Conservation (phyloP, 805 yeast genomes). For the Pichia manshurica region DNA sequence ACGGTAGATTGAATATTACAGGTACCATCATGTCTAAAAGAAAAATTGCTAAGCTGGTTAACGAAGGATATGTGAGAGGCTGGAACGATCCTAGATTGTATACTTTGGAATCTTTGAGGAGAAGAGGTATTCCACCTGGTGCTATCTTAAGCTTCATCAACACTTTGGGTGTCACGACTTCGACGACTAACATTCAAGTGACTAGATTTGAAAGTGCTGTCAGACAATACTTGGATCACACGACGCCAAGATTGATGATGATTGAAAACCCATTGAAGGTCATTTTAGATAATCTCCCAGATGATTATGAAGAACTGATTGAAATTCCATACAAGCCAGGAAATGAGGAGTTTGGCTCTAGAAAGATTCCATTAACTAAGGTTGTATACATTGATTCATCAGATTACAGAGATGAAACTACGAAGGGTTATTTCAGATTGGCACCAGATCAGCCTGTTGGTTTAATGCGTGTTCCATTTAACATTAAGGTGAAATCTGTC, state of each 20-base stretch:
- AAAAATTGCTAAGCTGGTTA: conserved; percentile 89
- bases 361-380: conserved; percentile 71
- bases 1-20: conserved; percentile 90
- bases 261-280: conserved; percentile 81
- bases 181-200: conserved; percentile 86
- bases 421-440: conserved; percentile 79
- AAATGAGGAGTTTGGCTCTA: conserved; percentile 63
- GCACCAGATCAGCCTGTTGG: conserved; percentile 96
- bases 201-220: conserved; percentile 85
- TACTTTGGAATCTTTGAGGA: conserved; percentile 87
- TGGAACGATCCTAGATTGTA: conserved; percentile 98
- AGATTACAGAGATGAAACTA: conserved; percentile 70
- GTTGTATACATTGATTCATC: conserved; percentile 77
- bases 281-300: conserved; percentile 73
- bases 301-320: conserved; percentile 62
- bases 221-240: conserved; percentile 79
- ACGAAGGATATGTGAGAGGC: conserved; percentile 74
- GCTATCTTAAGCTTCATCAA: conserved; percentile 90
- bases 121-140: conserved; percentile 99
- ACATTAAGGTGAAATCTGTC: conserved; percentile 62
- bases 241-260: conserved; percentile 94
- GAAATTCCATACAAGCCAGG: conserved; percentile 91
- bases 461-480: conserved; percentile 82
- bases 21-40: conserved; percentile 95
- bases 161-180: conserved; percentile 94